Evolutionary conservation across 1,284 basidiomycete genomes (phyloP), one percentile per base, ranked within the genome.

Genomic region (Leccinum griseonigrum): DNA sequence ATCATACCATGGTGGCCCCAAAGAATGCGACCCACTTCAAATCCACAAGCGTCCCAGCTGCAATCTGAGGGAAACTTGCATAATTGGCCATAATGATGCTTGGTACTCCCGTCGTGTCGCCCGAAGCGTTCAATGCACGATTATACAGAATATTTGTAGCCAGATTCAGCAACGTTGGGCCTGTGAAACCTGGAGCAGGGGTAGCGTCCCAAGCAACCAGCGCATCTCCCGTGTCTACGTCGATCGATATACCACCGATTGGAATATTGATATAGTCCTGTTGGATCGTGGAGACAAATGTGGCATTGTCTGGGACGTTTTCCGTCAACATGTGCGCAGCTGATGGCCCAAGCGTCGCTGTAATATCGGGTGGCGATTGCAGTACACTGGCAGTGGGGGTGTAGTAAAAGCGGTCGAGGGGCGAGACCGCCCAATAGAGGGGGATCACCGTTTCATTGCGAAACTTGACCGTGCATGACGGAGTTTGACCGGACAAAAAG

Each of bases 1-100:
- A 13, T 62, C 81, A 61, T 60, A 88, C 88, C 86, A 91, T 88
- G 1, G 83, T 80, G 50, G 83, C 84, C 9, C 85, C 84, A 67
- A 87, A 90, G 73, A 90, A 90, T 4, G 80, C 82, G 13, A 85
- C 75, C 86, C 87, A 92, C 67, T 84, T 84, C 67, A 91, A 71
- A 18, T 83, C 82, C 32, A 81, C 73, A 38, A 91, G 75, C n/a
- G 86, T 86, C 2, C 82, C 83, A 4, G 77, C 78, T 50, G 77
- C 77, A 16, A 83, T 71, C 6, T 78, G 77, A 6, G 87, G 86
- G 69, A 90, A 87, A 26, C 72, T 73, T 56, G 81, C 75, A 70
- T 83, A 88, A 62, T 75, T 81, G 0, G 85, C 81, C 43, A 72
- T 68, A 60, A 90, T 88, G n/a, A 86, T 71, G 9, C 76, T 78